A percentile compares a stretch with the other conserved stretches of the same genome.
Conservation (phyloP, 129 eudicot species). For the Centaurea solstitialis region DNA sequence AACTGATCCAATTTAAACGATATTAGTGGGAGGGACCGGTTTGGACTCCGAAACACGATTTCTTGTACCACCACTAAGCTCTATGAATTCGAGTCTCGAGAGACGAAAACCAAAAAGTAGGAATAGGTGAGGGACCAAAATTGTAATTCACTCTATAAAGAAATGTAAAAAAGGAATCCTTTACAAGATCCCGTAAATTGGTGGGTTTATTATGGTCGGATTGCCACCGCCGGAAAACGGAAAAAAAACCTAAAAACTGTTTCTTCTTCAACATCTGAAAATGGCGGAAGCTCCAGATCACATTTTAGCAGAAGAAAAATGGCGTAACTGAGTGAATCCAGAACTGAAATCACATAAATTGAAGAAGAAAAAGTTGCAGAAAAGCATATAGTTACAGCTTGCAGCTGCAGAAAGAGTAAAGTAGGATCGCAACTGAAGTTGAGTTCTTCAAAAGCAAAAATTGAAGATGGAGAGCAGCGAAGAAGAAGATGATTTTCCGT, state of each 20-base stretch:
- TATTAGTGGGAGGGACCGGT: too few species aligned
- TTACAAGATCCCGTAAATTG: neutral
- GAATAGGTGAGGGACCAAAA: too few species aligned
- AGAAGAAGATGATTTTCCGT: conserved; percentile 86
- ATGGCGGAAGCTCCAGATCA: neutral
- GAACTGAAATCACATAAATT: neutral
- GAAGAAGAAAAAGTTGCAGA: conserved; percentile 19
- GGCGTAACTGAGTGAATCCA: neutral
- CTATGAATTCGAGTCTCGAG: too few species aligned
- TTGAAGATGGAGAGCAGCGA: conserved; percentile 84
- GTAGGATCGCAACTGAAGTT: conserved; percentile 26
- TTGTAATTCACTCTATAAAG: too few species aligned
- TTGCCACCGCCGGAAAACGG: neutral
- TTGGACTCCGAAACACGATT: too few species aligned
- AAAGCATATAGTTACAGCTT: neutral
- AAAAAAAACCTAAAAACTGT: neutral
- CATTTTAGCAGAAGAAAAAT: neutral
- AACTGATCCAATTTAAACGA: too few species aligned
- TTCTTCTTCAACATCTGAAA: neutral
- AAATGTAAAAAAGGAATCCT: neutral
- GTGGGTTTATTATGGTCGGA: neutral
- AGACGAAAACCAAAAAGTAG: too few species aligned
- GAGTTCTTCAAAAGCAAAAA: conserved; percentile 16
- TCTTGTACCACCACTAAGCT: too few species aligned
- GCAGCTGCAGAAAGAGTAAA: neutral